A percentile compares a stretch with the other conserved stretches of the same genome.
phyloP scores from a whole-genome alignment of 2,329 filamentous ascomycete species.

The Diaporthe amygdali region DNA sequence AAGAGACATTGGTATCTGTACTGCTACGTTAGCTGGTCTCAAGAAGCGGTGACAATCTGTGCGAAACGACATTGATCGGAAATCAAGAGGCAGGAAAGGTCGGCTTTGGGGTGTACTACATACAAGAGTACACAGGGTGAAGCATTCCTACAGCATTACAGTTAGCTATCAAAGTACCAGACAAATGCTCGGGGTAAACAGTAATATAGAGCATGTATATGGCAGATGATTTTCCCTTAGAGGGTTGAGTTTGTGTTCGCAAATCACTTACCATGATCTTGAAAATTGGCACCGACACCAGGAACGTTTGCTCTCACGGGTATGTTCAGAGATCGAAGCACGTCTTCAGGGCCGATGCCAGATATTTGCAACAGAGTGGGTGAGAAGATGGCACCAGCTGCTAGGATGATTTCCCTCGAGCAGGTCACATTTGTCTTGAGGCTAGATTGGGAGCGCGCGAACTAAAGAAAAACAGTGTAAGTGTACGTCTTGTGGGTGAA shows the following conservation, averaged over 20 bases:
- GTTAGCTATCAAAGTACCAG: too few species aligned
- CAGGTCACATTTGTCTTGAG: slow-evolving; percentile 32
- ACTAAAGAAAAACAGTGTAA: slow-evolving; percentile 28
- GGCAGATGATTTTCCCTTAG: too few species aligned
- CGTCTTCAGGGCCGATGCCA: slow-evolving; percentile 37
- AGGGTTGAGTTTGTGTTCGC: too few species aligned
- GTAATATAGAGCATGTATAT: too few species aligned
- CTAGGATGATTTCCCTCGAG: slow-evolving; percentile 36
- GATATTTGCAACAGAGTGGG: slow-evolving; percentile 39
- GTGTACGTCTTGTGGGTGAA: neutral
- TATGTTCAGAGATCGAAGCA: slow-evolving; percentile 35
- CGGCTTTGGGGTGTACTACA: neutral
- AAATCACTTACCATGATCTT: too few species aligned
- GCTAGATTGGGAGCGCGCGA: slow-evolving; percentile 31
- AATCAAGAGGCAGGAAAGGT: neutral
- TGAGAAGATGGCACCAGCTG: slow-evolving; percentile 37
- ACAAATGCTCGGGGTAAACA: too few species aligned
- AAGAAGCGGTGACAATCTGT: neutral
- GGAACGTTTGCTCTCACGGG: slow-evolving; percentile 36
- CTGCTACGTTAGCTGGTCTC: neutral
- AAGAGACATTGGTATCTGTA: slow-evolving; percentile 28
- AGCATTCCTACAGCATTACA: too few species aligned
- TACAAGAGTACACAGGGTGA: slow-evolving; percentile 38
- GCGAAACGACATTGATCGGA: too few species aligned
- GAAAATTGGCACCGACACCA: slow-evolving; percentile 36